Conservation (phyloP, 2,329 filamentous ascomycete species). For the Biscogniauxia marginata region DNA sequence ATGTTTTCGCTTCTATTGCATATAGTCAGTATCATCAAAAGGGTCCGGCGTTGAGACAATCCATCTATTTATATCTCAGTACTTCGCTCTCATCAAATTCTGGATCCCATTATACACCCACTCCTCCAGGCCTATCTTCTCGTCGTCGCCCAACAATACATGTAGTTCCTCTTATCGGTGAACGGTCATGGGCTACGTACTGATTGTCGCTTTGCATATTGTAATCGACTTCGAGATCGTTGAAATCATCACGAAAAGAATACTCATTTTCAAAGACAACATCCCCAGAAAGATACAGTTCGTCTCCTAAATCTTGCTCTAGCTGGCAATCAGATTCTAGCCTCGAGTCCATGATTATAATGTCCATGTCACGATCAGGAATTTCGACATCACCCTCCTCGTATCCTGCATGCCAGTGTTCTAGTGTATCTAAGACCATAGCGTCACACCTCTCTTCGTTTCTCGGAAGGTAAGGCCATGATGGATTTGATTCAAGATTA, state of each 20-base stretch:
- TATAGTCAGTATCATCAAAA: background rate
- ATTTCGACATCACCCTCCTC: conserved; percentile 1
- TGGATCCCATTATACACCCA: background rate
- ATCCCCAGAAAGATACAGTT: background rate
- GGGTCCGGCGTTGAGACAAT: background rate
- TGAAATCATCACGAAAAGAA: background rate
- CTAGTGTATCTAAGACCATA: background rate
- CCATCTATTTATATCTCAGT: background rate
- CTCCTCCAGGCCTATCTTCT: background rate
- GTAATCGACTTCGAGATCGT: background rate
- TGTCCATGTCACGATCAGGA: background rate
- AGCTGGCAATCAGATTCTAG: background rate
- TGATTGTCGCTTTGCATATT: background rate
- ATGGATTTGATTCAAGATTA: background rate
- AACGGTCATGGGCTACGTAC: background rate
- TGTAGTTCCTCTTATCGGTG: background rate
- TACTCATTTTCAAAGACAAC: background rate
- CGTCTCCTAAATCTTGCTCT: background rate
- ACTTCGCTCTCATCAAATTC: background rate
- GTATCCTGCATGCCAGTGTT: background rate
- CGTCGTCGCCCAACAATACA: background rate
- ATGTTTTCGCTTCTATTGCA: background rate
- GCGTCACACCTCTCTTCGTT: background rate
- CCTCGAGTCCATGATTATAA: background rate
- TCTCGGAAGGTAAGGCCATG: background rate